Evolutionary conservation across 2,329 filamentous ascomycete species (phyloP).

Genomic region (Hortaea sp.): DNA sequence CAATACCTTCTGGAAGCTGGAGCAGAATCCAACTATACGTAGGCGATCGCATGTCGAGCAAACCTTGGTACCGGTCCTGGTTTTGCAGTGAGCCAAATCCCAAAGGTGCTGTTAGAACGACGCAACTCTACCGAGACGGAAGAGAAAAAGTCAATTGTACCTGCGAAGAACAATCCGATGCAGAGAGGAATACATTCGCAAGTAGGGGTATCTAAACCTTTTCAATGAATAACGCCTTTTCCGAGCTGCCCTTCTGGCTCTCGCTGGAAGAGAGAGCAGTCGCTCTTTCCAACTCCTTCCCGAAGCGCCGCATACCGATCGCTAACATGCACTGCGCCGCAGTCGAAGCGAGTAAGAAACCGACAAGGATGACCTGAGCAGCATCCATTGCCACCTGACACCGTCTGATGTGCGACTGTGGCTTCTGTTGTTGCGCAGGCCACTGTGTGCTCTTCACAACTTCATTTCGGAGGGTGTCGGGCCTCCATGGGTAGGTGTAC

Average conservation of each 20-base stretch:
- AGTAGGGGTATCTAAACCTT: too few relatives aligned
- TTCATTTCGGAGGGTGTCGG: conserved; percentile 9
- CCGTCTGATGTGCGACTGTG: conserved; percentile 5
- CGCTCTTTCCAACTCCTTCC: conserved; percentile 1
- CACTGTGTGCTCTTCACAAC: conserved; percentile 14
- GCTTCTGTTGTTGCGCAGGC: conserved; percentile 13
- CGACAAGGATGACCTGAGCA: conserved; percentile 9
- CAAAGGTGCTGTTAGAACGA: too few relatives aligned
- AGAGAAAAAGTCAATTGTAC: too few relatives aligned
- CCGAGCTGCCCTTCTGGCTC: too few relatives aligned
- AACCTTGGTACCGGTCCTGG: too few relatives aligned
- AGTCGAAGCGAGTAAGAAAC: conserved; percentile 5
- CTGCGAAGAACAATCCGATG: too few relatives aligned
- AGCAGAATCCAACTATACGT: not conserved
- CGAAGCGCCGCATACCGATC: conserved; percentile 16
- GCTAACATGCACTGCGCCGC: conserved; percentile 6
- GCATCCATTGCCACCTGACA: conserved; percentile 13
- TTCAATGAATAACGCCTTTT: too few relatives aligned
- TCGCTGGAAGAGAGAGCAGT: too few relatives aligned
- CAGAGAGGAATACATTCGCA: too few relatives aligned
- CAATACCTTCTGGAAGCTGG: not conserved
- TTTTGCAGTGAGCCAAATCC: too few relatives aligned
- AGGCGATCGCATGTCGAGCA: too few relatives aligned
- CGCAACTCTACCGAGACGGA: too few relatives aligned
- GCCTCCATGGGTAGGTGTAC: conserved; percentile 6